Conservation (phyloP, 2,329 filamentous ascomycete species). For the Trichoderma semiorbis region DNA sequence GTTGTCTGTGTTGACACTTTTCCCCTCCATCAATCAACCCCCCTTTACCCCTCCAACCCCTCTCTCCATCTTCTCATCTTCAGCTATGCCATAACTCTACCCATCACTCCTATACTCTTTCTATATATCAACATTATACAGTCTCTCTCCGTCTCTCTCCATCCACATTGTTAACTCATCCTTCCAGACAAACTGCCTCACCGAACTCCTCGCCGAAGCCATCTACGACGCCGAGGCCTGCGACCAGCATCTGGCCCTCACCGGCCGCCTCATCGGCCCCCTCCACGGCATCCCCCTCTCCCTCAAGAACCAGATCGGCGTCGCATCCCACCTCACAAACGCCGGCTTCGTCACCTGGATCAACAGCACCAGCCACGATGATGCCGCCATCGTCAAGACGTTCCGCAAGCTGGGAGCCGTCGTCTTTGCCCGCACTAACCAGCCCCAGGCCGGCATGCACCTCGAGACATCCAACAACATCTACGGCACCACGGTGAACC, state of each 20-base stretch:
- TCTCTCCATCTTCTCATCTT: neutral
- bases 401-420: constrained; percentile 10
- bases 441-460: constrained; percentile 12
- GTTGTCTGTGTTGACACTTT: neutral
- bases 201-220: constrained; percentile 13
- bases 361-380: constrained; percentile 1
- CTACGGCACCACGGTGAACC: constrained; percentile 11
- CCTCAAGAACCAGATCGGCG: constrained; percentile 12
- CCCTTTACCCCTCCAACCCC: neutral
- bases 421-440: constrained; percentile 14
- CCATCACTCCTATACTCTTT: neutral
- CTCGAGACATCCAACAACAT: constrained; percentile 17
- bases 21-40: neutral
- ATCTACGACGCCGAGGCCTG: constrained; percentile 12
- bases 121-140: neutral
- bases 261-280: constrained; percentile 9
- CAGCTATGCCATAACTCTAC: neutral
- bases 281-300: constrained; percentile 17
- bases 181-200: constrained; percentile 10
- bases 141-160: neutral
- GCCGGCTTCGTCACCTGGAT: constrained; percentile 15
- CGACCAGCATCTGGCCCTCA: constrained; percentile 9
- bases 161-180: neutral
- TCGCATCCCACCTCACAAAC: neutral
- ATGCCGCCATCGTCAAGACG: constrained; percentile 7